Percentiles rank a stretch among this genome's conserved stretches.
Conservation (phyloP, 257 asterid genomes). For the Solanum neorickii region DNA sequence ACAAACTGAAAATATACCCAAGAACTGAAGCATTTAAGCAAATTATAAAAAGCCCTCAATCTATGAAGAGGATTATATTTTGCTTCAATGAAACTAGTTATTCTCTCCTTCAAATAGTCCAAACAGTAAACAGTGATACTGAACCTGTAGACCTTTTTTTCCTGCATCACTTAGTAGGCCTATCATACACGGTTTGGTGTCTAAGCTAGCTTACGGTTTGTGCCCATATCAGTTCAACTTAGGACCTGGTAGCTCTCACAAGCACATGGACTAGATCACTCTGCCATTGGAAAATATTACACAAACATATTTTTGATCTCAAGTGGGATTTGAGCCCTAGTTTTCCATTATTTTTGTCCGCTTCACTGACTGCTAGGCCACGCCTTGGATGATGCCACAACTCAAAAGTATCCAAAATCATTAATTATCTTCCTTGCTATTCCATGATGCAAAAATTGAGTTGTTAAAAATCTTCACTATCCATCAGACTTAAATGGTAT, state of each 20-base stretch:
- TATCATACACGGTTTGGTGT: not conserved
- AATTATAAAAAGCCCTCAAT: not conserved
- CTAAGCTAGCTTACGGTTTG: not conserved
- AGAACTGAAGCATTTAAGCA: not conserved
- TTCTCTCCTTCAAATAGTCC: not conserved
- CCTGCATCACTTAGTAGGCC: not conserved
- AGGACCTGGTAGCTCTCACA: not conserved
- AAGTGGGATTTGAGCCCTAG: not conserved
- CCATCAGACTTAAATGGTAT: not conserved
- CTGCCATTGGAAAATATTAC: not conserved
- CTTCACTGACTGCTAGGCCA: not conserved
- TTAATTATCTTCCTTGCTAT: not conserved
- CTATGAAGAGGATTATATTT: not conserved
- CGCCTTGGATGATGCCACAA: not conserved
- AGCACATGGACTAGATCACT: not conserved
- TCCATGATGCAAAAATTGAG: not conserved
- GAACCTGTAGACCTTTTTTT: not conserved
- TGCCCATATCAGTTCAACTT: not conserved
- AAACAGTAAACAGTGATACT: not conserved
- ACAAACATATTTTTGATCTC: not conserved
- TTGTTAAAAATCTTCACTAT: not conserved
- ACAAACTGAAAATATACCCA: not conserved
- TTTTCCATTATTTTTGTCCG: not conserved
- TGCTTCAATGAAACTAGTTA: not conserved
- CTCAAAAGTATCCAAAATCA: not conserved